Conservation (phyloP, 164 flowering plant species). For the Vitis rotundifolia region DNA sequence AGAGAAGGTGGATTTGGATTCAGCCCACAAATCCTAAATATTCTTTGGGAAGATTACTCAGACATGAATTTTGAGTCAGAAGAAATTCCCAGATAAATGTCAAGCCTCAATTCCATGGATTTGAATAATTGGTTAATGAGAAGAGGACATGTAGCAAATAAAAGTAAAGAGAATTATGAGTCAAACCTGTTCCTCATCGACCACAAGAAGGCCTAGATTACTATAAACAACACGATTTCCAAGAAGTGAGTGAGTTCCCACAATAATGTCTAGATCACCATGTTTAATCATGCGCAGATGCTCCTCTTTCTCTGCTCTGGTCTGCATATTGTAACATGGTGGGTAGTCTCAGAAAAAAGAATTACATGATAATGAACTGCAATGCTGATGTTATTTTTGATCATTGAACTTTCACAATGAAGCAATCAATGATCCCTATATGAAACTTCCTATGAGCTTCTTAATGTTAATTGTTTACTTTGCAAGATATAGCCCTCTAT, state of each 20-base stretch:
- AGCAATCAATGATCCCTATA: slow-evolving; percentile 1
- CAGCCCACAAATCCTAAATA: too few relatives aligned
- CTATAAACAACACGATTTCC: slow-evolving; percentile 89
- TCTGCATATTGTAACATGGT: slow-evolving; percentile 50
- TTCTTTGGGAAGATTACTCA: too few relatives aligned
- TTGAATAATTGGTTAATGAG: too few relatives aligned
- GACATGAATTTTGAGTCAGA: too few relatives aligned
- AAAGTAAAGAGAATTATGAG: slow-evolving; percentile 3
- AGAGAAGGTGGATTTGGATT: too few relatives aligned
- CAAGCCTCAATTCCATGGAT: too few relatives aligned
- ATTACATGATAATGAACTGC: background rate
- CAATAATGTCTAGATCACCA: slow-evolving; percentile 78
- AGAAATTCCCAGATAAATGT: too few relatives aligned
- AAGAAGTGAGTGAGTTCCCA: slow-evolving; percentile 97
- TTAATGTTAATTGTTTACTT: background rate
- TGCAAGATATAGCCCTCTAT: background rate
- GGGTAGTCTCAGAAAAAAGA: slow-evolving; percentile 10
- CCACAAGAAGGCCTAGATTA: slow-evolving; percentile 91
- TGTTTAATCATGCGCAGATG: slow-evolving; percentile 67
- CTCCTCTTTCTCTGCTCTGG: slow-evolving; percentile 84
- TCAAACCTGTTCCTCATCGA: slow-evolving; percentile 97
- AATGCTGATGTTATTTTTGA: background rate
- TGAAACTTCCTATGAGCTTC: background rate
- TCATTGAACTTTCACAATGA: background rate
- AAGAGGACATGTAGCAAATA: too few relatives aligned